Conservation (phyloP, 352 stramenopile species). For the Phytophthora constricta region DNA sequence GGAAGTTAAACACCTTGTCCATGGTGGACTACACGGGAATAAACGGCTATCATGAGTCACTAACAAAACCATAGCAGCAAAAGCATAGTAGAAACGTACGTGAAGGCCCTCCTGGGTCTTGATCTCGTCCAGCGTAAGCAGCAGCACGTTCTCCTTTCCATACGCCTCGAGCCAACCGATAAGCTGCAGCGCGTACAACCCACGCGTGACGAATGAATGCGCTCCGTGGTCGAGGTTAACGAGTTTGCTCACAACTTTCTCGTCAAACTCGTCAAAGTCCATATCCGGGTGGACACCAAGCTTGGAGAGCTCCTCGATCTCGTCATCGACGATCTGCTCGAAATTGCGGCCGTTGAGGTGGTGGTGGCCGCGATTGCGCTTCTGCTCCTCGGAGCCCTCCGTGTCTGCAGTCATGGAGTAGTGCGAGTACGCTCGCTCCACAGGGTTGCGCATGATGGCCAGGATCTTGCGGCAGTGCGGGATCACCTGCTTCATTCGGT, state of each 20-base stretch:
- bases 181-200: constrained; percentile 96
- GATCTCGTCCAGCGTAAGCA: constrained; percentile 95
- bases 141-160: constrained; percentile 87
- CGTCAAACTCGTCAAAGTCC: constrained; percentile 74
- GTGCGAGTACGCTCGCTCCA: constrained; percentile 88
- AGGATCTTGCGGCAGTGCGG: constrained; percentile 86
- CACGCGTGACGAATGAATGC: constrained; percentile 85
- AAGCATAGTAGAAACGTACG: constrained; percentile 37
- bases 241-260: constrained; percentile 55
- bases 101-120: constrained; percentile 71
- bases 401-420: constrained; percentile 89
- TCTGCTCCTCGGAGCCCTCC: constrained; percentile 75
- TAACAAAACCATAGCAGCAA: too few relatives aligned
- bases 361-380: constrained; percentile 80
- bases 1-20: constrained; percentile 84
- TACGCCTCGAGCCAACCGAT: constrained; percentile 93
- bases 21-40: constrained; percentile 60
- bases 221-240: constrained; percentile 68
- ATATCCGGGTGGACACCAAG: constrained; percentile 79
- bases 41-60: too few relatives aligned
- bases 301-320: constrained; percentile 67
- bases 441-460: constrained; percentile 82
- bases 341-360: constrained; percentile 69
- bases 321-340: constrained; percentile 76
- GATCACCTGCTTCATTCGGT: constrained; percentile 79